Evolutionary conservation across 345 rosid species (phyloP).

Genomic region (Laguncularia racemosa): DNA sequence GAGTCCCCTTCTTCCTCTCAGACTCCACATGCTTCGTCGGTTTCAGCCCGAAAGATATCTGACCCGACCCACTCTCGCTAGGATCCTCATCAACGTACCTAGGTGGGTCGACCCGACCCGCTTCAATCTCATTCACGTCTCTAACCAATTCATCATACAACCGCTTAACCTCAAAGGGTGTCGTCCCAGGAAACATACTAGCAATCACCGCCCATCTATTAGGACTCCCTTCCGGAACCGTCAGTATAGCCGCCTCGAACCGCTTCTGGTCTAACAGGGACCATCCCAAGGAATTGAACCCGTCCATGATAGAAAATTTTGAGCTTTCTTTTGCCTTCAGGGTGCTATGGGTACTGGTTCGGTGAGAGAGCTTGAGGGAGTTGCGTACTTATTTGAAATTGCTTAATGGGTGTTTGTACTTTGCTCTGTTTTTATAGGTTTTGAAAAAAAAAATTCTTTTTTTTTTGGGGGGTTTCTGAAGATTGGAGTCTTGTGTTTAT

Average conservation of each 20-base stretch:
- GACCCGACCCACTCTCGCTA: conserved; percentile 14
- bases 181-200: conserved; percentile 35
- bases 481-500: no score
- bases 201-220: conserved; percentile 68
- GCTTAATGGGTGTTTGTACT: background rate
- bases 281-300: conserved; percentile 30
- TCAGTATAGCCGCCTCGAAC: conserved; percentile 58
- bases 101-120: conserved; percentile 59
- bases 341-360: background rate
- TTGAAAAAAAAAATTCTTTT: background rate
- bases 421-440: background rate
- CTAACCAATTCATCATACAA: conserved; percentile 53
- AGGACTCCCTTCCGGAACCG: conserved; percentile 40
- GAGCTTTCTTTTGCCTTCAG: background rate
- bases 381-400: background rate
- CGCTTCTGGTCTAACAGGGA: conserved; percentile 56
- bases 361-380: conserved; percentile 20
- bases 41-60: conserved; percentile 33
- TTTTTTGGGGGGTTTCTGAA: background rate
- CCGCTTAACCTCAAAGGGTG: conserved; percentile 34
- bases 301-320: background rate
- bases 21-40: conserved; percentile 13
- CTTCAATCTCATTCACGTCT: conserved; percentile 63
- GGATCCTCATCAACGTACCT: conserved; percentile 37
- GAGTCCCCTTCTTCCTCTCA: conserved; percentile 76